Evolutionary conservation across 208 protist genomes (phyloP).

Genomic region (Wallacemonas sp.): DNA sequence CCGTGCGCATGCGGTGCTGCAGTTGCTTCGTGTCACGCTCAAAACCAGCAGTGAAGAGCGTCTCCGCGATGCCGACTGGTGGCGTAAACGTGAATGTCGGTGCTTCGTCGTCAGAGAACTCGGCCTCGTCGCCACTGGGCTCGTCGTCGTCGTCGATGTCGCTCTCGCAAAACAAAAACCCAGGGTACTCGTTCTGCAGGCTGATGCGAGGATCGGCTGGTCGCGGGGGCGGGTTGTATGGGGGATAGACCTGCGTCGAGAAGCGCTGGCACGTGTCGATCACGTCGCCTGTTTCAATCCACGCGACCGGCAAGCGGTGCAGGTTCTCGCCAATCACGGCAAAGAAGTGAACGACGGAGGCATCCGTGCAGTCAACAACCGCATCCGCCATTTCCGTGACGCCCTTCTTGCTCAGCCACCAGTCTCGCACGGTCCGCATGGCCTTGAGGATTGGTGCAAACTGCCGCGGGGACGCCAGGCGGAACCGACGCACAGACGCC

Average conservation of each 20-base stretch:
- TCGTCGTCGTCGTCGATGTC: conserved; percentile 88
- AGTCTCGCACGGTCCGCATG: conserved; percentile 76
- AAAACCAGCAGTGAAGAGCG: conserved; percentile 87
- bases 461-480: conserved; percentile 64
- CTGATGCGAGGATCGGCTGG: conserved; percentile 88
- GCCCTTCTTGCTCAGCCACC: conserved; percentile 70
- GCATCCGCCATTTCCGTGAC: conserved; percentile 59
- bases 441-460: conserved; percentile 88
- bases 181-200: conserved; percentile 86
- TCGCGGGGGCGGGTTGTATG: conserved; percentile 84
- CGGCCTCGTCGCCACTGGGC: conserved; percentile 80
- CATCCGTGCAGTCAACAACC: conserved; percentile 54
- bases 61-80: conserved; percentile 78
- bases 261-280: conserved; percentile 91
- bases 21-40: conserved; percentile 85
- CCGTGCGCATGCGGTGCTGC: conserved; percentile 88
- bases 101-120: conserved; percentile 91
- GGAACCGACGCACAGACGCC: conserved; percentile 70
- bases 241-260: conserved; percentile 49
- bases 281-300: conserved; percentile 92
- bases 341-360: conserved; percentile 74
- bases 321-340: conserved; percentile 75
- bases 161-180: conserved; percentile 88
- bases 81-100: conserved; percentile 88
- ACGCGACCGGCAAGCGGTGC: conserved; percentile 87